A percentile compares a stretch with the other conserved stretches of the same genome.
phyloP scores from a whole-genome alignment of 257 asterid species.

The Plantago ovata region DNA sequence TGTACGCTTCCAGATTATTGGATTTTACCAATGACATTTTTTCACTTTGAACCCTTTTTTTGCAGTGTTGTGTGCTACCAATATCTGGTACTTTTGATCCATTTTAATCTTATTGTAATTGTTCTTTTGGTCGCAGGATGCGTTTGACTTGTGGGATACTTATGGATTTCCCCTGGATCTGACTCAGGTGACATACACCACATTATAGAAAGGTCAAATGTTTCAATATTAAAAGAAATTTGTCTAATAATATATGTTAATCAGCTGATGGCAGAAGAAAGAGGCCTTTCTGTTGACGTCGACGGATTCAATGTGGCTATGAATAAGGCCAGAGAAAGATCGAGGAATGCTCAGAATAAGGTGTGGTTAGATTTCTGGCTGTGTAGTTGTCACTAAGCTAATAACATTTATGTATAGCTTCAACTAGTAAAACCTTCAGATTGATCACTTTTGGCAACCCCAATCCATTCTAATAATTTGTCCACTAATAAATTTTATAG shows the following conservation, averaged over 20 bases:
- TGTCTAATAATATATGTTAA: constrained; percentile 20
- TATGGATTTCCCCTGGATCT: constrained; percentile 96
- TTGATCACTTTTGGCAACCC: neutral
- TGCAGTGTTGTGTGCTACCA: too few species aligned
- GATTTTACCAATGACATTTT: neutral
- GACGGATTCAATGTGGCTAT: constrained; percentile 68
- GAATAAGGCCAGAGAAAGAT: constrained; percentile 88
- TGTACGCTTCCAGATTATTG: neutral
- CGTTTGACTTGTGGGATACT: constrained; percentile 95
- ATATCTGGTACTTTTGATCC: too few species aligned
- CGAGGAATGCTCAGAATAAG: constrained; percentile 93
- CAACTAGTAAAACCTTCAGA: constrained; percentile 1
- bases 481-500: constrained; percentile 33
- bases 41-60: neutral
- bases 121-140: constrained; percentile 65
- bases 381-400: neutral
- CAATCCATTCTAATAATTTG: constrained; percentile 21
- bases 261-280: constrained; percentile 98
- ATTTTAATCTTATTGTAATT: too few species aligned
- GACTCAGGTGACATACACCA: constrained; percentile 65
- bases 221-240: constrained; percentile 10
- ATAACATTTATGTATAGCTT: neutral
- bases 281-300: constrained; percentile 77
- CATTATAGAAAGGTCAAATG: neutral
- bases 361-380: constrained; percentile 33